phyloP scores from a whole-genome alignment of 1,139 yeast genomes.

The Hansenula anomala region DNA sequence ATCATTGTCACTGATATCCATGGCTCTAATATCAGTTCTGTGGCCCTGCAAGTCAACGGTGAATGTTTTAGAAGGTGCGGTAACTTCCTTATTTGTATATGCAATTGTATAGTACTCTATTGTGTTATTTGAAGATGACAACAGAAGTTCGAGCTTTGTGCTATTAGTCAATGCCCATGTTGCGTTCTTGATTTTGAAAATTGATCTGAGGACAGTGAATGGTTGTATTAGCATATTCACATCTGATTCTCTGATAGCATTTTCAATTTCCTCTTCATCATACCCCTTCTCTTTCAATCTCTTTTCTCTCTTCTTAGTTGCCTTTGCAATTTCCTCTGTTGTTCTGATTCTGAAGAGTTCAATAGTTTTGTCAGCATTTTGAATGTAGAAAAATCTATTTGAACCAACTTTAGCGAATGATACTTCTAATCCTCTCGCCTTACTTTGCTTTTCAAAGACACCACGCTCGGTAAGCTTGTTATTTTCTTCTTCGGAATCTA shows the following conservation, averaged over 20 bases:
- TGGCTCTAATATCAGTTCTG: conserved; percentile 80
- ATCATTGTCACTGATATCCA: conserved; percentile 78
- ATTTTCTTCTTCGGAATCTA: conserved; percentile 52
- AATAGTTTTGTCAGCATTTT: conserved; percentile 75
- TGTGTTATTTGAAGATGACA: conserved; percentile 68
- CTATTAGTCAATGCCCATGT: conserved; percentile 44
- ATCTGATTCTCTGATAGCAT: conserved; percentile 49
- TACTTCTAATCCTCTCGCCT: conserved; percentile 64
- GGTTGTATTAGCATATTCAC: conserved; percentile 59
- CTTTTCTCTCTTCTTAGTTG: conserved; percentile 72
- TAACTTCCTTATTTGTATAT: conserved; percentile 43
- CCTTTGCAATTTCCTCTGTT: conserved; percentile 75
- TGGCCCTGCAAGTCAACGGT: conserved; percentile 79
- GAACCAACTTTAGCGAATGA: conserved; percentile 42
- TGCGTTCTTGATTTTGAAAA: conserved; percentile 52
- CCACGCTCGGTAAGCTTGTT: conserved; percentile 63
- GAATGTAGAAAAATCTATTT: conserved; percentile 55
- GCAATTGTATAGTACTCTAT: conserved; percentile 62
- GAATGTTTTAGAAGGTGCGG: conserved; percentile 44
- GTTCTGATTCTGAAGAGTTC: conserved; percentile 78
- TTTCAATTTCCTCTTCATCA: conserved; percentile 56
- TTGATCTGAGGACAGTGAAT: conserved; percentile 55
- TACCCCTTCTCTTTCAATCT: conserved; percentile 70
- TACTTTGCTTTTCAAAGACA: conserved; percentile 69
- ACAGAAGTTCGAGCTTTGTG: conserved; percentile 51